Evolutionary conservation across 345 rosid species (phyloP).

Genomic region (Geranium rotundifolium): DNA sequence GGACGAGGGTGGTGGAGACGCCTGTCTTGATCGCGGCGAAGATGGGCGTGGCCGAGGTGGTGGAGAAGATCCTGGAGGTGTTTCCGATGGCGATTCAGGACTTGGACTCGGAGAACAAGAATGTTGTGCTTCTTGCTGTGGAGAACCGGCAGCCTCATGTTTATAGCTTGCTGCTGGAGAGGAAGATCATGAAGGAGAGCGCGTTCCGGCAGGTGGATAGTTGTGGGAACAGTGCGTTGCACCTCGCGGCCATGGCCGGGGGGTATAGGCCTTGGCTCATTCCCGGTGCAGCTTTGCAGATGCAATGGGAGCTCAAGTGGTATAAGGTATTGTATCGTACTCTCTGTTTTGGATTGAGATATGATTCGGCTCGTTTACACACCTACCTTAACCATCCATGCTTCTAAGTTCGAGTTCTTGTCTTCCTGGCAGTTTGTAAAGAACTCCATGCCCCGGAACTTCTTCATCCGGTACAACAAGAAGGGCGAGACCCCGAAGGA

Average conservation of each 20-base stretch:
- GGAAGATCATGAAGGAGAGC: conserved; percentile 13
- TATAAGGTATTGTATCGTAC: conserved; percentile 17
- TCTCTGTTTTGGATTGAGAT: too few relatives aligned
- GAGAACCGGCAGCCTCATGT: conserved; percentile 41
- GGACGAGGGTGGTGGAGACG: conserved; percentile 8
- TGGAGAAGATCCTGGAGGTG: conserved; percentile 16
- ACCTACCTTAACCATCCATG: too few relatives aligned
- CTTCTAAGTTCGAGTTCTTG: neutral
- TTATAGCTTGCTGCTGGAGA: conserved; percentile 16
- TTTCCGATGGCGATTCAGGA: conserved; percentile 21
- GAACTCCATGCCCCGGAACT: conserved; percentile 24
- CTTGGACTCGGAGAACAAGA: conserved; percentile 17
- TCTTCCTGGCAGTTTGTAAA: conserved; percentile 29
- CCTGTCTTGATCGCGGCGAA: conserved; percentile 23
- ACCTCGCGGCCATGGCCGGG: conserved; percentile 36
- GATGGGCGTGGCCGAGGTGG: conserved; percentile 23
- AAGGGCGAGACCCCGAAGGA: conserved; percentile 18
- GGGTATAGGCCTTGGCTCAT: conserved; percentile 41
- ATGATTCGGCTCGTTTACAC: too few relatives aligned
- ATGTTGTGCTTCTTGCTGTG: conserved; percentile 31
- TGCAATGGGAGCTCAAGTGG: conserved; percentile 67
- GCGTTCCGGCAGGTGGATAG: conserved; percentile 28
- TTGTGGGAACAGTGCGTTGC: conserved; percentile 38
- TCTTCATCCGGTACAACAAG: conserved; percentile 23
- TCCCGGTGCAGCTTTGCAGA: conserved; percentile 42